Percentiles rank a stretch among this genome's conserved stretches.
Evolutionary conservation across 2,329 filamentous ascomycete species (phyloP).

Genomic region (Endocalyx cinctus): DNA sequence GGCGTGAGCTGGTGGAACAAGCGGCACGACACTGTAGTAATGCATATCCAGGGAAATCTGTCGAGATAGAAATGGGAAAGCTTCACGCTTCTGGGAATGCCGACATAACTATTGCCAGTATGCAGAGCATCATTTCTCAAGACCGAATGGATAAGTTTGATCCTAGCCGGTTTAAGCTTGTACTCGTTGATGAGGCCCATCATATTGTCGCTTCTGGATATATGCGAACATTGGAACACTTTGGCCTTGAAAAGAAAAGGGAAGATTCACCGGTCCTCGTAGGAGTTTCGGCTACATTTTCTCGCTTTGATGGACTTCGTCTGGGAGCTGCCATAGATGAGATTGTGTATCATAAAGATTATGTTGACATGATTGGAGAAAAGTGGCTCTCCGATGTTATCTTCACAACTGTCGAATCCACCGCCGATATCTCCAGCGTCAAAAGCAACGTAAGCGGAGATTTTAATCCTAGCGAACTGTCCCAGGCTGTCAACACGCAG

Average conservation of each 20-base stretch:
- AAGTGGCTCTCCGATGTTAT: constrained; percentile 90
- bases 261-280: constrained; percentile 64
- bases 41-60: constrained; percentile 72
- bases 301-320: constrained; percentile 75
- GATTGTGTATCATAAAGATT: constrained; percentile 88
- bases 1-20: constrained; percentile 90
- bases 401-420: constrained; percentile 87
- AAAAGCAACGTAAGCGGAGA: constrained; percentile 64
- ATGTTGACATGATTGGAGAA: constrained; percentile 63
- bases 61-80: constrained; percentile 90
- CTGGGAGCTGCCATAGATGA: constrained; percentile 85
- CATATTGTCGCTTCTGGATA: constrained; percentile 89
- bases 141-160: constrained; percentile 80
- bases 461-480: constrained; percentile 74
- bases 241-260: constrained; percentile 55
- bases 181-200: constrained; percentile 94
- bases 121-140: constrained; percentile 76
- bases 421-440: constrained; percentile 72
- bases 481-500: constrained; percentile 74
- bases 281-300: constrained; percentile 80
- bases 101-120: constrained; percentile 90
- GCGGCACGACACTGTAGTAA: constrained; percentile 78
- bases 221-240: constrained; percentile 69
- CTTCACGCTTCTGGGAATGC: constrained; percentile 71
- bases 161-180: constrained; percentile 73